These are phyloP conservation scores for Gentiana macrophylla DNA, from an alignment of 257 asterid genomes.

Conservation along the genomic window DNA sequence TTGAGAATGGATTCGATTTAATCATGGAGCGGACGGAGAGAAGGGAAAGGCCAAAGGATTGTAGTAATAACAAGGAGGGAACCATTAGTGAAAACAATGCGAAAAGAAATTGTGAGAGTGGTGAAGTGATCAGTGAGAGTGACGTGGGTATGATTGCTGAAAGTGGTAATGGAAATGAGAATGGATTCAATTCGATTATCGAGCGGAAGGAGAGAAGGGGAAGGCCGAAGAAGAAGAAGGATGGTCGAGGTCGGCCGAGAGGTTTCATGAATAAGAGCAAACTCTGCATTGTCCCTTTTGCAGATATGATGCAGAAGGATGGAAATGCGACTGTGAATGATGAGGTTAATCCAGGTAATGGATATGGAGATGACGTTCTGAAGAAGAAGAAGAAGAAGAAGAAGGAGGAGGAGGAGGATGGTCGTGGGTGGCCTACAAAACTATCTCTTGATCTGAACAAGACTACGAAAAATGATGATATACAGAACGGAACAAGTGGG, in stretches of 20 bases:
- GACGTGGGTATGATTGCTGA: slow-evolving; percentile 1
- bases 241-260: slow-evolving; percentile 7
- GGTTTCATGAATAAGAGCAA: slow-evolving; percentile 12
- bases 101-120: background rate
- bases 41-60: slow-evolving; percentile 31
- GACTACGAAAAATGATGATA: background rate
- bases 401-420: background rate
- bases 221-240: background rate
- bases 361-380: background rate
- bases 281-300: too few species aligned
- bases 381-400: slow-evolving; percentile 1
- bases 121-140: background rate
- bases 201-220: background rate
- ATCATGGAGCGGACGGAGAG: slow-evolving; percentile 12
- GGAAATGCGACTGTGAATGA: background rate
- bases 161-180: background rate
- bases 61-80: slow-evolving; percentile 11
- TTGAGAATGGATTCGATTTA: background rate
- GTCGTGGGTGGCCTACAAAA: slow-evolving; percentile 10
- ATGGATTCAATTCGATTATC: background rate
- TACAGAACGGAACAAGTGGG: too few species aligned
- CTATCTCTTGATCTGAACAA: background rate
- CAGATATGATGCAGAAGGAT: background rate
- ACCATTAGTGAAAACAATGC: background rate
- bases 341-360: slow-evolving; percentile 1